Evolutionary conservation across 2,329 filamentous ascomycete species (phyloP), one percentile per base, ranked within the genome.

Genomic region (Alternaria triticina): DNA sequence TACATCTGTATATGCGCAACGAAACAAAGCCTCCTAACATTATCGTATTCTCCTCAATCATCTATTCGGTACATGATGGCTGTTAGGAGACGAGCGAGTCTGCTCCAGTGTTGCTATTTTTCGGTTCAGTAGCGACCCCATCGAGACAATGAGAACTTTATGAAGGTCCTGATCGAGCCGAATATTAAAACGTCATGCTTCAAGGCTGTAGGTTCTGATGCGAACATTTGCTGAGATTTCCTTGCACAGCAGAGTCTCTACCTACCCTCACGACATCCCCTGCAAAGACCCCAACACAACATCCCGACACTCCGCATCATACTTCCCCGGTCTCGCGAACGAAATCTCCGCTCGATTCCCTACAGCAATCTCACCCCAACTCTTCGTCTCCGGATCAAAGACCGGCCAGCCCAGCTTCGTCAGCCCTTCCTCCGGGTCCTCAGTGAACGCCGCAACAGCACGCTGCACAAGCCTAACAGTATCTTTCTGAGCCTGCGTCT

Each of bases 391-490:
- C 10, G 64, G 51, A 13, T 67, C 51, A 7, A 66, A 70, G n/a
- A 45, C 47, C 23, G 66, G 69, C 67, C 67, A 71, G 4, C 69
- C 63, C 47, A 67, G 33, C 13, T 57, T 65, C 5, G 40, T 52
- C 15, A 74, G 50, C n/a, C 67, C 70, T 1, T 57, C 33, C 13
- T 51, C 43, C 6, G 70, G 69, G 25, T 74, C 61, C 30, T 67
- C 64, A 4, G 64, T 57, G 17, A 71, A 74, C 0, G 66, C 69
- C 9, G 67, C 69, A 54, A 72, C 59, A 13, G 71, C 70, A 5
- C 56, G 44, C 28, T 72, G 68, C 11, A 72, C 62, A 20, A 72
- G 55, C 44, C 27, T 59, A 5, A 60, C 57, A n/a, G 64, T 65
- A 10, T 59, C 52, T 8, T 60, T 63, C 47, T 74, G 70, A 11